These are phyloP conservation scores for Arachis hypogaea DNA, from an alignment of 306 rosid genomes.

Conservation along the genomic window DNA sequence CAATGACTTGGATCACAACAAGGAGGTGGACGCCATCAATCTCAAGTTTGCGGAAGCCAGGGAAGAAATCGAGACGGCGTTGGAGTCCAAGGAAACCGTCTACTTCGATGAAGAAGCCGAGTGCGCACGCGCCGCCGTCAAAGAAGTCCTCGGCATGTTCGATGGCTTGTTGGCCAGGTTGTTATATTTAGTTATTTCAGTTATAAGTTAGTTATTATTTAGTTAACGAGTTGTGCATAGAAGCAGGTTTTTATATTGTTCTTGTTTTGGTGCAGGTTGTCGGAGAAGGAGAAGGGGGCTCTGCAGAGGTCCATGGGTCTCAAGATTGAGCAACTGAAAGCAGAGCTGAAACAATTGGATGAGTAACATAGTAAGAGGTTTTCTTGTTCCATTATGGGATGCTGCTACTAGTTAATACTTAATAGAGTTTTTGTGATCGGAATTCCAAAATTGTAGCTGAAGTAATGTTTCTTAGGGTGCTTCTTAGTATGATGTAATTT, in stretches of 20 bases:
- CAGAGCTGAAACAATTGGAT: conserved; percentile 79
- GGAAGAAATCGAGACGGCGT: conserved; percentile 90
- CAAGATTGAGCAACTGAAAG: conserved; percentile 92
- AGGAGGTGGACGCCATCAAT: conserved; percentile 81
- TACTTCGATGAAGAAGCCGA: conserved; percentile 93
- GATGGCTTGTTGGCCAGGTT: conserved; percentile 59
- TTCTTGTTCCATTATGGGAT: neutral
- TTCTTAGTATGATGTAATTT: conserved; percentile 27
- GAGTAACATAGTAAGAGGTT: conserved; percentile 52
- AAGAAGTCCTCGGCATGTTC: conserved; percentile 62
- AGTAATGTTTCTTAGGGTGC: conserved; percentile 7
- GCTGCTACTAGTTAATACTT: neutral
- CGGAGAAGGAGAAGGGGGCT: conserved; percentile 64
- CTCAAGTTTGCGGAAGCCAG: conserved; percentile 95
- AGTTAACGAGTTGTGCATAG: neutral
- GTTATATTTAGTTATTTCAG: neutral
- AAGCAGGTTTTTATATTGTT: neutral
- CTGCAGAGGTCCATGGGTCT: conserved; percentile 88
- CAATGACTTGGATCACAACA: conserved; percentile 55
- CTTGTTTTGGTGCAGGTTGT: conserved; percentile 40
- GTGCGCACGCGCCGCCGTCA: conserved; percentile 85
- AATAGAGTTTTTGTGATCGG: too few species aligned
- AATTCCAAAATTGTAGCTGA: neutral
- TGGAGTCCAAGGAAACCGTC: conserved; percentile 94
- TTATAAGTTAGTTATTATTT: neutral